Evolutionary conservation across 176 grass and related monocot species (phyloP).

Genomic region (Hordeum vulgare): MorexV3_pseudomolecules_assembly NC_058523.1:521281855-521282354

Average conservation of each 20-base stretch:
- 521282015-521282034: neutral
- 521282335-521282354: constrained; percentile 40
- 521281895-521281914: neutral
- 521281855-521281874: constrained; percentile 81
- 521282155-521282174: neutral
- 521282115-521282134: neutral
- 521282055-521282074: constrained; percentile 5
- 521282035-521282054: neutral
- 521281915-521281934: neutral
- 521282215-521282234: neutral
- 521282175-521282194: constrained; percentile 4
- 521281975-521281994: neutral
- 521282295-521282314: constrained; percentile 72
- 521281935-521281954: neutral
- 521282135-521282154: neutral
- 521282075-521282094: neutral
- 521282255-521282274: constrained; percentile 61
- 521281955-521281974: neutral
- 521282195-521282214: neutral
- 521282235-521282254: constrained; percentile 13
- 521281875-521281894: constrained; percentile 70
- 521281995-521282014: neutral
- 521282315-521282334: constrained; percentile 87
- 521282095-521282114: neutral
- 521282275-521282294: constrained; percentile 92